Conservation (phyloP, 306 rosid species). For the Vicia villosa region DNA sequence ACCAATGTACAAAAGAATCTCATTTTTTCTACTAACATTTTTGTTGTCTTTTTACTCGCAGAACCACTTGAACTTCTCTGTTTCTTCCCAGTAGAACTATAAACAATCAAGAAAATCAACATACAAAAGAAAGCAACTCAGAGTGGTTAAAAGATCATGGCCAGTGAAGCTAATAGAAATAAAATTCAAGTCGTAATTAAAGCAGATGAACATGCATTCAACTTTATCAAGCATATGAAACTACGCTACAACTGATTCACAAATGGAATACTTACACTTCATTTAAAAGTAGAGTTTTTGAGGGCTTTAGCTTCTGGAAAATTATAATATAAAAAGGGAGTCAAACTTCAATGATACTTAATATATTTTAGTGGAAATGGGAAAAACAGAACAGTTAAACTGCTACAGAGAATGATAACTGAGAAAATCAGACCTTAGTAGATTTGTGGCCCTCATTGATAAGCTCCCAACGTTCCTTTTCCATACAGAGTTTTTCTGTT, state of each 20-base stretch:
- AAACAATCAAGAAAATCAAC: conserved; percentile 38
- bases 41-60: conserved; percentile 48
- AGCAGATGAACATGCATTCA: conserved; percentile 30
- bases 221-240: conserved; percentile 13
- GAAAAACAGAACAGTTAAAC: conserved; percentile 21
- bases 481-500: conserved; percentile 45
- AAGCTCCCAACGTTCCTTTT: conserved; percentile 58
- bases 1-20: conserved; percentile 27
- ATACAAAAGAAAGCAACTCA: conserved; percentile 31
- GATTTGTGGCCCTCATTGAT: conserved; percentile 33
- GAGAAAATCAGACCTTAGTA: conserved; percentile 46
- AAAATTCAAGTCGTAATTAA: neutral
- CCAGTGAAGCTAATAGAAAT: conserved; percentile 27
- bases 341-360: conserved; percentile 40
- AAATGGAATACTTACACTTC: conserved; percentile 61
- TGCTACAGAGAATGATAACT: conserved; percentile 35
- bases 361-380: conserved; percentile 33
- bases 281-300: conserved; percentile 49
- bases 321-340: conserved; percentile 32
- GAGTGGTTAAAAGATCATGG: conserved; percentile 20
- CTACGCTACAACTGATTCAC: conserved; percentile 25
- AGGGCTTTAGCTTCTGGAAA: conserved; percentile 68
- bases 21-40: conserved; percentile 59
- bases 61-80: conserved; percentile 51
- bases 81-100: conserved; percentile 68